Evolutionary conservation across 257 asterid species (phyloP).

Genomic region (Fraxinus anomala): DNA sequence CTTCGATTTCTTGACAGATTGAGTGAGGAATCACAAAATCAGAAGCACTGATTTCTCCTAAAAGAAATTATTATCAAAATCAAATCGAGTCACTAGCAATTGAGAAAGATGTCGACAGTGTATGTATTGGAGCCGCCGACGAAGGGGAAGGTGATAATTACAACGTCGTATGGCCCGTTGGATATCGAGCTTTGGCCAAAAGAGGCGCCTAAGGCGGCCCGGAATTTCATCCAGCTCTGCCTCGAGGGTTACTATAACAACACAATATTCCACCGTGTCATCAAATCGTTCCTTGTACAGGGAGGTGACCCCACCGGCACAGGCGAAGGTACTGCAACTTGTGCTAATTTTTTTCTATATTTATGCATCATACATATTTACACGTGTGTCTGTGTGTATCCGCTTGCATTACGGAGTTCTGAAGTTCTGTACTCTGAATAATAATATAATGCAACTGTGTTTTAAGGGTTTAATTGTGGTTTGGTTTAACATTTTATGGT

Average conservation of each 20-base stretch:
- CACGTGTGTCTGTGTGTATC: not conserved
- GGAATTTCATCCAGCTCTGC: slow-evolving; percentile 96
- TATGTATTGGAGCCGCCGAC: slow-evolving; percentile 98
- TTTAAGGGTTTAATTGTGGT: not conserved
- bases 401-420: not conserved
- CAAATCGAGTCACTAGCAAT: not conserved
- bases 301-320: slow-evolving; percentile 89
- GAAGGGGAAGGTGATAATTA: slow-evolving; percentile 79
- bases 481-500: not conserved
- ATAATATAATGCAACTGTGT: not conserved
- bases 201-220: slow-evolving; percentile 95
- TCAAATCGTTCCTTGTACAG: slow-evolving; percentile 78
- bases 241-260: slow-evolving; percentile 84
- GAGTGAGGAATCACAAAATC: not conserved
- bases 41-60: not conserved
- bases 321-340: slow-evolving; percentile 57
- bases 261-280: slow-evolving; percentile 83
- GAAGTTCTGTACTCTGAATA: not conserved
- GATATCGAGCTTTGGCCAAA: slow-evolving; percentile 99
- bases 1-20: not conserved
- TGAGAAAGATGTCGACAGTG: slow-evolving; percentile 69
- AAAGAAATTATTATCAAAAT: not conserved
- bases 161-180: slow-evolving; percentile 81
- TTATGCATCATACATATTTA: not conserved
- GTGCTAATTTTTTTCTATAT: not conserved